Evolutionary conservation across 2,329 filamentous ascomycete species (phyloP).

Genomic region (Colletotrichum camelliae): DNA sequence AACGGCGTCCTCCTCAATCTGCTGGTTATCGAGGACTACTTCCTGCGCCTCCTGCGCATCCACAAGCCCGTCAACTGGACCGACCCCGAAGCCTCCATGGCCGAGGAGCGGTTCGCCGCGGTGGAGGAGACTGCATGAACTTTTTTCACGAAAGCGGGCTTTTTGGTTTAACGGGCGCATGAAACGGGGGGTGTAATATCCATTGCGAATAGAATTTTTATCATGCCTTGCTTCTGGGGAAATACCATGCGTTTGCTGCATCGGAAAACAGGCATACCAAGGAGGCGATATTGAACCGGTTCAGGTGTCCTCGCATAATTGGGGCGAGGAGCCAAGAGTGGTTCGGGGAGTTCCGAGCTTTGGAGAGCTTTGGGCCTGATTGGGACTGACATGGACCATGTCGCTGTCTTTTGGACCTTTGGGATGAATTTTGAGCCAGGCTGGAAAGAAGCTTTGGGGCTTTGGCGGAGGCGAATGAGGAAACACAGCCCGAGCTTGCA

Average conservation of each 20-base stretch:
- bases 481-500: neutral
- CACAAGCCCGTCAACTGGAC: slow-evolving; percentile 63
- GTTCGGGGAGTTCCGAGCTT: neutral
- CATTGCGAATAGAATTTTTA: neutral
- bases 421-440: neutral
- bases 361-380: neutral
- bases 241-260: neutral
- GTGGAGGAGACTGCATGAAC: neutral
- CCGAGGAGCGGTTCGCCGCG: slow-evolving; percentile 32
- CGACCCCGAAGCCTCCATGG: slow-evolving; percentile 38
- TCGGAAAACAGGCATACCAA: neutral
- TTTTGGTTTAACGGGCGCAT: neutral
- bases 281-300: neutral
- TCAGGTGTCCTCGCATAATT: neutral
- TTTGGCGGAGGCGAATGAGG: neutral
- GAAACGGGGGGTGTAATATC: neutral
- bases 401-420: neutral
- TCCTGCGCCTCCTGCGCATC: slow-evolving; percentile 66
- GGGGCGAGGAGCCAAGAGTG: neutral
- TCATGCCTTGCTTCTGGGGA: neutral
- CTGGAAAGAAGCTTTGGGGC: neutral
- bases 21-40: slow-evolving; percentile 70
- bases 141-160: neutral
- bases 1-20: slow-evolving; percentile 66
- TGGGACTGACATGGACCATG: neutral